Evolutionary conservation across 2,329 filamentous ascomycete genomes (phyloP), one percentile per base, ranked within the genome.

Genomic region (Zarea fungicola): DNA sequence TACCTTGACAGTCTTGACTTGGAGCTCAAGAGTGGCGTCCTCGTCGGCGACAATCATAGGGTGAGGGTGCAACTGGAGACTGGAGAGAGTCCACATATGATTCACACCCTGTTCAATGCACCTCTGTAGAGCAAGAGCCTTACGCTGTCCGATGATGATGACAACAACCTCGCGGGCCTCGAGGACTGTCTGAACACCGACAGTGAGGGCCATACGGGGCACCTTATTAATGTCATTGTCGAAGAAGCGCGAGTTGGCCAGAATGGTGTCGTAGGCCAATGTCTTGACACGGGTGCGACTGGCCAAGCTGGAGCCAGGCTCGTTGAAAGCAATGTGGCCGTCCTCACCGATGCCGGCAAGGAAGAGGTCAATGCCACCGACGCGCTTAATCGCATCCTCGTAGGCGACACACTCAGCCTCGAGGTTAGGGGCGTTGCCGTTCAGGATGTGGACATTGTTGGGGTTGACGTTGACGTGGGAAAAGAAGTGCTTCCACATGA

Each of bases 401-500:
- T 92, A 95, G 39, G 81, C 79, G 39, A 85, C 78, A 62, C 88
- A 92, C 67, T 93, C 89, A 34, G 81, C 81, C 55, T 84, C 81
- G 3, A 89, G 79, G 62, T 89, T 86, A 13, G 78, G 70, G 1
- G 87, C 87, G 62, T 91, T 92, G 60, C 88, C 88, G 62, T 92
- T 81, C 32, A 92, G 78, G 60, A 93, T 89, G 69, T 95, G 84
- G 63, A 93, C 89, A 64, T 92, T 91, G 61, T 79, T 77, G 5
- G 89, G 89, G 56, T 83, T 79, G 58, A 93, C 84, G 62, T 95
- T 87, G 58, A 93, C 84, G 58, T 81, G 88, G 36, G 85, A 88
- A 75, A 95, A 95, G 75, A 95, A 89, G 70, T 93, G 78, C 69
- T 87, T 88, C 79, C 90, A 95, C 89, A 95, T 93, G 74, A 93